Percentiles rank a stretch among this genome's conserved stretches.
phyloP scores from a whole-genome alignment of 106 monocot species.

The Alisma plantagoaquatica region DNA sequence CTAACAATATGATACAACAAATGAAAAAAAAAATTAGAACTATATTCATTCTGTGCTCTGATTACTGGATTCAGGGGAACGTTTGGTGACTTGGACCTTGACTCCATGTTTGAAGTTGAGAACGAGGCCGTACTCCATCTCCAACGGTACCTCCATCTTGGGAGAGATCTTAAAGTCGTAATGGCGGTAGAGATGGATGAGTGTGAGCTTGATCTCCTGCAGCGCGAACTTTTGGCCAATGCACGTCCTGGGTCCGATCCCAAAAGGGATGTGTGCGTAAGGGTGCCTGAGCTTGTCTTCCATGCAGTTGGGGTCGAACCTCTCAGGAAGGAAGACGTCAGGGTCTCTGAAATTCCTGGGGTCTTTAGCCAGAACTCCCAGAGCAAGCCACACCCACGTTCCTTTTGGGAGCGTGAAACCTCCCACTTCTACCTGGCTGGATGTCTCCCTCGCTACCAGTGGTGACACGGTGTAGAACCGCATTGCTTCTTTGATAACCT shows the following conservation, averaged over 20 bases:
- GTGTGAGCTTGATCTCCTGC: conserved; percentile 63
- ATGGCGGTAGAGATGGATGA: conserved; percentile 49
- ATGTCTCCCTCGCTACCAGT: conserved; percentile 76
- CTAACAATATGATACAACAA: too few relatives aligned
- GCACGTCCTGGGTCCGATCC: conserved; percentile 72
- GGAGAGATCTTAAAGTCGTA: conserved; percentile 52
- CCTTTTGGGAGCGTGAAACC: conserved; percentile 90
- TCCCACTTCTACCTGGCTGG: conserved; percentile 48
- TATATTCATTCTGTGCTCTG: too few relatives aligned
- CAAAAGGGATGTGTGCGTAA: conserved; percentile 85
- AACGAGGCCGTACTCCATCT: conserved; percentile 65
- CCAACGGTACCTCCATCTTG: conserved; percentile 52
- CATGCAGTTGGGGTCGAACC: conserved; percentile 46
- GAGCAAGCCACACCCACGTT: conserved; percentile 88
- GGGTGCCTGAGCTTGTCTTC: conserved; percentile 75
- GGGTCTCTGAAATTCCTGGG: conserved; percentile 64
- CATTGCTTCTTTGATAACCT: conserved; percentile 87
- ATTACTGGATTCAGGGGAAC: too few relatives aligned
- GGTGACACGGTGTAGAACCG: conserved; percentile 76
- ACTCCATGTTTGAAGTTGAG: conserved; percentile 66
- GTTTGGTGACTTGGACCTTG: conserved; percentile 27
- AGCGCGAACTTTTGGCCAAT: conserved; percentile 79
- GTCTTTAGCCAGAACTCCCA: conserved; percentile 74
- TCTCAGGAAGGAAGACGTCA: conserved; percentile 58
- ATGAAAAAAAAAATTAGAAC: too few relatives aligned